Percentiles rank a stretch among this genome's conserved stretches.
Evolutionary conservation across 1,284 basidiomycete genomes (phyloP).

Genomic region (Ceratobasidium sp.): DNA sequence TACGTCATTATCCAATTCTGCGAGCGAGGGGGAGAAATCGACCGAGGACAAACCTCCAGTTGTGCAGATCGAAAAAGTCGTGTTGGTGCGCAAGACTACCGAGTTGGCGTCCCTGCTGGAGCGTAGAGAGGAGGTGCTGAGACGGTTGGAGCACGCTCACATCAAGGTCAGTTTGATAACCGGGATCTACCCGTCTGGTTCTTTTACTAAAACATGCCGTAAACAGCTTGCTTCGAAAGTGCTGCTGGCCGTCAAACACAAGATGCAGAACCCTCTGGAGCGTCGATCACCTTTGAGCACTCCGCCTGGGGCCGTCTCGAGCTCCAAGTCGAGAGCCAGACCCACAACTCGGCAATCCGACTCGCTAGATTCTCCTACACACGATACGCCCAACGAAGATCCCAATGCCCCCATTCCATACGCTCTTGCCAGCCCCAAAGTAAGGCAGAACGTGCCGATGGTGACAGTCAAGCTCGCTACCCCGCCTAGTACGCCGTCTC

Average conservation of each 20-base stretch:
- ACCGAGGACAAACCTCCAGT: constrained; percentile 60
- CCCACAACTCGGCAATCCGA: not conserved
- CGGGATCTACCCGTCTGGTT: not conserved
- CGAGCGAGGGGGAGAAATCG: constrained; percentile 44
- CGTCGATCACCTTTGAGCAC: constrained; percentile 36
- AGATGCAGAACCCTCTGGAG: constrained; percentile 49
- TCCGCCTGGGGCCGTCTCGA: constrained; percentile 19
- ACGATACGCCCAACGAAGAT: not conserved
- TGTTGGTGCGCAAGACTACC: constrained; percentile 85
- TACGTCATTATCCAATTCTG: constrained; percentile 51
- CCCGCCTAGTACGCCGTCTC: constrained; percentile 18
- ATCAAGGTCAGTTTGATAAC: constrained; percentile 62
- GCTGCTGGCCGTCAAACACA: constrained; percentile 69
- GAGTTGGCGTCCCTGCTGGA: constrained; percentile 83
- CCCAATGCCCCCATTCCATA: constrained; percentile 19
- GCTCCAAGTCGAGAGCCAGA: constrained; percentile 10
- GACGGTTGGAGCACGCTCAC: constrained; percentile 86
- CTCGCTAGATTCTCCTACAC: not conserved
- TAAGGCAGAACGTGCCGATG: constrained; percentile 9
- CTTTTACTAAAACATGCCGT: not conserved
- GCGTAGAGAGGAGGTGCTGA: constrained; percentile 79
- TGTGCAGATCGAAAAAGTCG: constrained; percentile 74
- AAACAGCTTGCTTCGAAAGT: constrained; percentile 58
- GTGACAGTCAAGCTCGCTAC: constrained; percentile 29
- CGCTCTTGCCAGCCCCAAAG: constrained; percentile 29